phyloP scores from a whole-genome alignment of 2,329 filamentous ascomycete genomes.

The Colletotrichum simmondsii region DNA sequence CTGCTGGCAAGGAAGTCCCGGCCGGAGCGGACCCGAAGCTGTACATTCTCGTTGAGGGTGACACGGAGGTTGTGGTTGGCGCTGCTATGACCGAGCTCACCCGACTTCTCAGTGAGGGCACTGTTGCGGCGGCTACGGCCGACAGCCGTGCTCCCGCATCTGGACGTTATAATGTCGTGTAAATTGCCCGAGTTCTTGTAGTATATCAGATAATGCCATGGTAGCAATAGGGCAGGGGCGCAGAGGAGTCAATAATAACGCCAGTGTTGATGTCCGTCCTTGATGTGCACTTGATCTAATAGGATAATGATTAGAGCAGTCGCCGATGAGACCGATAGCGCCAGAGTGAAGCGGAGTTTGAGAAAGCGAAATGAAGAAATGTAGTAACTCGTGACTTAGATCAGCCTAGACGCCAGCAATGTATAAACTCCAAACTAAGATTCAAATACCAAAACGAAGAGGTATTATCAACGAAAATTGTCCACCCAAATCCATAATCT shows the following conservation, averaged over 20 bases:
- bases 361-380: neutral
- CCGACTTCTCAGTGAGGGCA: constrained; percentile 88
- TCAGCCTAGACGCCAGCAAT: neutral
- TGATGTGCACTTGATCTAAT: neutral
- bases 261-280: neutral
- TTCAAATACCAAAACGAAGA: neutral
- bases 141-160: constrained; percentile 81
- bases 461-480: neutral
- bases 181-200: constrained; percentile 38
- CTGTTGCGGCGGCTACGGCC: constrained; percentile 88
- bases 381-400: neutral
- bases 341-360: neutral
- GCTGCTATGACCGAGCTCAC: constrained; percentile 92
- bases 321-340: neutral
- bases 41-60: constrained; percentile 97
- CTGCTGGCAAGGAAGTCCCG: constrained; percentile 81
- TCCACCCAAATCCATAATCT: neutral
- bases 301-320: neutral
- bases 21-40: constrained; percentile 87
- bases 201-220: neutral
- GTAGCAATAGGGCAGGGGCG: neutral
- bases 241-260: neutral
- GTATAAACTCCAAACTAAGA: neutral
- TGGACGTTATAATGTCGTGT: constrained; percentile 89
- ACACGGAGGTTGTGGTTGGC: constrained; percentile 92